phyloP scores from a whole-genome alignment of 805 yeast genomes.

The Yamadazyma nakazawae region DNA sequence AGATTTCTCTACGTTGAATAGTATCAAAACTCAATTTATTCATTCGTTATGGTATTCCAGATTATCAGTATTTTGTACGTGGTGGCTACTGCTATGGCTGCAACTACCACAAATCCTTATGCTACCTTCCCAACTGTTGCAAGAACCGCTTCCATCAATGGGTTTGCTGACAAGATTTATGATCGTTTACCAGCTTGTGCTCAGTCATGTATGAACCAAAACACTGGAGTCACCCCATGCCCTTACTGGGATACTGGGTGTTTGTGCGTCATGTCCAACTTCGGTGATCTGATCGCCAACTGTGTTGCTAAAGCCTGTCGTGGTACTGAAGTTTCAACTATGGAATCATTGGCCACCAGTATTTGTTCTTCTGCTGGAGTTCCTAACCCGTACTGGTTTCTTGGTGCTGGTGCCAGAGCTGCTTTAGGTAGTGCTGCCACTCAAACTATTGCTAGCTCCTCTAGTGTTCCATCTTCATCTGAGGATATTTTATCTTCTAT shows the following conservation, averaged over 20 bases:
- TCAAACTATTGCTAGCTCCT: background rate
- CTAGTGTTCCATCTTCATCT: slow-evolving; percentile 1
- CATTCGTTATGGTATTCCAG: background rate
- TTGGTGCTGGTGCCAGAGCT: slow-evolving; percentile 28
- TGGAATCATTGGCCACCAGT: slow-evolving; percentile 28
- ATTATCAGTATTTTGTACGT: too few species aligned
- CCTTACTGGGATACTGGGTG: slow-evolving; percentile 49
- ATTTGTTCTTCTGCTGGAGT: slow-evolving; percentile 30
- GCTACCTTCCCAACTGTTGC: slow-evolving; percentile 45
- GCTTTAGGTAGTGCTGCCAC: slow-evolving; percentile 27
- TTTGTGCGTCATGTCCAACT: slow-evolving; percentile 38
- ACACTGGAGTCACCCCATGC: slow-evolving; percentile 38
- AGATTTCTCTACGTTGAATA: background rate
- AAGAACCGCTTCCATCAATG: slow-evolving; percentile 44
- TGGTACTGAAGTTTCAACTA: slow-evolving; percentile 28
- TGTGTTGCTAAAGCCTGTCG: slow-evolving; percentile 37
- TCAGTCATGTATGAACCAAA: slow-evolving; percentile 32
- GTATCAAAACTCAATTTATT: background rate
- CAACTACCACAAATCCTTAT: slow-evolving; percentile 19
- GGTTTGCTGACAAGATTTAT: slow-evolving; percentile 46
- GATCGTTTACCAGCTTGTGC: slow-evolving; percentile 41
- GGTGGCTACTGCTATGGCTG: background rate
- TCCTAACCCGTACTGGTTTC: slow-evolving; percentile 35
- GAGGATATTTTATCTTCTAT: background rate
- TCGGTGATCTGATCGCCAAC: slow-evolving; percentile 28